Evolutionary conservation across 768 basidiomycete genomes (phyloP).

Genomic region (Boletus subparvulus): DNA sequence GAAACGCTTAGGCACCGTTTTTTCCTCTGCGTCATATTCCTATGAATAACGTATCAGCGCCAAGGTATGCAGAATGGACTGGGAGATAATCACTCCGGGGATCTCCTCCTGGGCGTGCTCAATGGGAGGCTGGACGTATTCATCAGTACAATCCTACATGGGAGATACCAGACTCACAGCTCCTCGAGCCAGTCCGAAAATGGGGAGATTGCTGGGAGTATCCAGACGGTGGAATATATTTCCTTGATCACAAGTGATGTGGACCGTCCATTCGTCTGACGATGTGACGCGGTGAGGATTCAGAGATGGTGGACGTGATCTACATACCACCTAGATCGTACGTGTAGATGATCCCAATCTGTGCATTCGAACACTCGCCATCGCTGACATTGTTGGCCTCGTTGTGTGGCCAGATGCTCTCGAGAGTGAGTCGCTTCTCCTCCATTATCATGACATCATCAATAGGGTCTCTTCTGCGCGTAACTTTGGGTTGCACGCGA

Average conservation of each 20-base stretch:
- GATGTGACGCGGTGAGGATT: background rate
- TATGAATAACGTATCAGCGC: constrained; percentile 2
- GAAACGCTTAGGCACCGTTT: constrained; percentile 18
- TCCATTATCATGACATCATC: constrained; percentile 18
- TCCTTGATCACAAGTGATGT: constrained; percentile 23
- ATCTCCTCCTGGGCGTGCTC: constrained; percentile 16
- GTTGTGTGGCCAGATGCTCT: constrained; percentile 27
- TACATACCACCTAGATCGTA: constrained; percentile 21
- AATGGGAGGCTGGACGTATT: constrained; percentile 15
- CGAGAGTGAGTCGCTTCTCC: constrained; percentile 21
- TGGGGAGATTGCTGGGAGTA: constrained; percentile 18
- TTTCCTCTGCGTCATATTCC: constrained; percentile 26
- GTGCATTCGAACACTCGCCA: constrained; percentile 23
- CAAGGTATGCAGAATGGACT: background rate
- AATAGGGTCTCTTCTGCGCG: background rate
- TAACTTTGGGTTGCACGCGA: constrained; percentile 12
- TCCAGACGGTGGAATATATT: constrained; percentile 10
- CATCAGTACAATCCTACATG: background rate
- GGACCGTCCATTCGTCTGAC: constrained; percentile 28
- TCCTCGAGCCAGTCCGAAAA: constrained; percentile 22
- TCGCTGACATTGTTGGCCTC: constrained; percentile 22
- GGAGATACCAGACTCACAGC: constrained; percentile 10
- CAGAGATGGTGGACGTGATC: background rate
- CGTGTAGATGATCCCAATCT: constrained; percentile 26
- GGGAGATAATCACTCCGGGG: background rate